These are phyloP conservation scores for Cladophialophora exuberans DNA, from an alignment of 2,329 filamentous ascomycete species.

Conservation along the genomic window DNA sequence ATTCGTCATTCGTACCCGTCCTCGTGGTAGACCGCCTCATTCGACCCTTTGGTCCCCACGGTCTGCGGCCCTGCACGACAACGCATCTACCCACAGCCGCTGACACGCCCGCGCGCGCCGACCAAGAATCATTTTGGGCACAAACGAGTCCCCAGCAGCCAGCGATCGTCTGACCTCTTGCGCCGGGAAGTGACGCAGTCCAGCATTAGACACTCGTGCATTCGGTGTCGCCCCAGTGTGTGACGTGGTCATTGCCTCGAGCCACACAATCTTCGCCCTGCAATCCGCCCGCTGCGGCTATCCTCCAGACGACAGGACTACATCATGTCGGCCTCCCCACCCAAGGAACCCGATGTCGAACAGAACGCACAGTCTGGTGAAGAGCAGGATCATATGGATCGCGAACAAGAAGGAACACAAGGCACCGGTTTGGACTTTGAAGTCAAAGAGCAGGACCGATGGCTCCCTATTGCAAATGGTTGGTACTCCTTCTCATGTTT, in stretches of 20 bases:
- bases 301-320: conserved; percentile 51
- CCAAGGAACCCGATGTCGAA: conserved; percentile 84
- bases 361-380: conserved; percentile 91
- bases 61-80: conserved; percentile 6
- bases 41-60: conserved; percentile 10
- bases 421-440: conserved; percentile 85
- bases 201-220: conserved; percentile 30
- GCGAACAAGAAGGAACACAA: conserved; percentile 68
- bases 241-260: conserved; percentile 50
- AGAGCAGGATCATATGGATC: conserved; percentile 86
- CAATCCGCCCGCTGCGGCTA: conserved; percentile 40
- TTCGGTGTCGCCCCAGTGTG: conserved; percentile 29
- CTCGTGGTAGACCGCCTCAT: conserved; percentile 28
- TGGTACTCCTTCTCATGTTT: conserved; percentile 58
- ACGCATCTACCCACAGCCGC: conserved; percentile 11
- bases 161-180: conserved; percentile 29
- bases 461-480: conserved; percentile 99
- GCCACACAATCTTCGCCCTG: conserved; percentile 41
- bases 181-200: conserved; percentile 31
- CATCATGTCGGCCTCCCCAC: conserved; percentile 93
- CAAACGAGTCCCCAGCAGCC: conserved; percentile 21
- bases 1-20: conserved; percentile 23
- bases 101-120: conserved; percentile 12
- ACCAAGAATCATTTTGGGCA: conserved; percentile 30
- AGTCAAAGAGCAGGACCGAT: conserved; percentile 99